Evolutionary conservation across 2,329 filamentous ascomycete genomes (phyloP), one percentile per base, ranked within the genome.

Genomic region (Zopfia rhizophila): DNA sequence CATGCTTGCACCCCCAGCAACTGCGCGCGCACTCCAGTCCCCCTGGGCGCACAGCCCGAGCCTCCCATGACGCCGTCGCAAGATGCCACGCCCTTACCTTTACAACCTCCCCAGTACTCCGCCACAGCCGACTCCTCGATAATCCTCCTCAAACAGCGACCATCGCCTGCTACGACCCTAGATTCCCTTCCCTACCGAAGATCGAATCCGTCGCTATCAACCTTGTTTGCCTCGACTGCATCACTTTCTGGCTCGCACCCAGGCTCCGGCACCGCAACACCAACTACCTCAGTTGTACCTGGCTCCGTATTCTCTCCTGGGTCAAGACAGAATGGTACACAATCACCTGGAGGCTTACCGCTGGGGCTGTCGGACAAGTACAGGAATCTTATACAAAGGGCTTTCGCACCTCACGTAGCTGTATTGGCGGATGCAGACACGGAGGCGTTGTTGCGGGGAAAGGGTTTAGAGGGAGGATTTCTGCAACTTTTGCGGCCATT

Each of bases 401-500:
- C 91, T 2, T 96, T 96, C 68, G 90, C 93, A 11, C 95, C 94
- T 1, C 89, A 94, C 53, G 85, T 99, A 32, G 90, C 89, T 5
- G 84, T 99, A 19, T 88, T 92, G 58, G 84, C 91, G n/a, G 96
- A 93, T 11, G 77, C 82, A 12, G 93, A 97, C 66, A 94, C 91
- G 1, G 89, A 97, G 65, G 82, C 87, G 45, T 74, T 99, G 47
- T 81, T 91, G 42, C 81, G 79, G 48, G 86, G 88, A 54, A 99
- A 99, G 73, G 95, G 95, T 0, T 90, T 97, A 56, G 78, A 84
- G 27, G 82, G 85, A 31, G 92, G 93, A 0, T 79, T 99, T 36
- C 87, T 91, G 78, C 89, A 96, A 70, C 76, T 99, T 17, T 75
- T 99, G 44, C 81, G 93, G 38, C 93, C 94, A 0, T 99, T 96